These are phyloP conservation scores for Harringtonia lauricola DNA, from an alignment of 2,329 filamentous ascomycete genomes.

Conservation along the genomic window DNA sequence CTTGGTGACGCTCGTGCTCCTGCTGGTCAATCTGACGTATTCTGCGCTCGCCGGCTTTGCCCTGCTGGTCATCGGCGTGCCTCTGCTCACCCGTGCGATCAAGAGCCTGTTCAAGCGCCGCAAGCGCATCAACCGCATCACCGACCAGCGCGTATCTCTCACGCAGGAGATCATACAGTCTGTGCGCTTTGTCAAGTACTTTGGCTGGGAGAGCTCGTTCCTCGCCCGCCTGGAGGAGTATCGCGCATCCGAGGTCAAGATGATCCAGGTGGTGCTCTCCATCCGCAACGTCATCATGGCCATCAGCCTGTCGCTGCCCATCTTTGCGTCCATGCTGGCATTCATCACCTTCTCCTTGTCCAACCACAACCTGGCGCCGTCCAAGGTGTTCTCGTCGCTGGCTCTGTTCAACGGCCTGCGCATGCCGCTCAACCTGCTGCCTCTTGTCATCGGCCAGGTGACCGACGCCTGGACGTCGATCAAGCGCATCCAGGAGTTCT, in stretches of 20 bases:
- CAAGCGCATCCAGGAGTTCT: constrained; percentile 75
- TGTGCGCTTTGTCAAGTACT: constrained; percentile 92
- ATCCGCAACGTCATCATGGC: constrained; percentile 81
- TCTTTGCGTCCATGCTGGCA: constrained; percentile 89
- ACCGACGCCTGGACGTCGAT: constrained; percentile 84
- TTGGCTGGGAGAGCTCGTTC: constrained; percentile 89
- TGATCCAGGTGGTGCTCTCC: constrained; percentile 74
- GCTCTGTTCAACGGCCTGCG: constrained; percentile 88
- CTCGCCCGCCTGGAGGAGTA: constrained; percentile 64
- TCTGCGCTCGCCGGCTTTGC: constrained; percentile 83
- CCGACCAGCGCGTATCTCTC: constrained; percentile 80
- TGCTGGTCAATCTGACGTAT: constrained; percentile 81
- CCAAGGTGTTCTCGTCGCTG: constrained; percentile 81
- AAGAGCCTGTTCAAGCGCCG: constrained; percentile 65
- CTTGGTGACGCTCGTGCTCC: constrained; percentile 65
- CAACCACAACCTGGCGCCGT: constrained; percentile 58
- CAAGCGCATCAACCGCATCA: constrained; percentile 79
- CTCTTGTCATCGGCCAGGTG: constrained; percentile 77
- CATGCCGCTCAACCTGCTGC: constrained; percentile 80
- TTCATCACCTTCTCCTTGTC: constrained; percentile 73
- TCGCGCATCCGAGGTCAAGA: constrained; percentile 63
- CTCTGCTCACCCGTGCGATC: constrained; percentile 67
- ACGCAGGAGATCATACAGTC: constrained; percentile 88
- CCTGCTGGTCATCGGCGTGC: constrained; percentile 67
- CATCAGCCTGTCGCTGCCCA: constrained; percentile 73